Evolutionary conservation across 192 early-diverging fungal species (phyloP), one percentile per base, ranked within the genome.

Genomic region (Funneliformis geosporum): DNA sequence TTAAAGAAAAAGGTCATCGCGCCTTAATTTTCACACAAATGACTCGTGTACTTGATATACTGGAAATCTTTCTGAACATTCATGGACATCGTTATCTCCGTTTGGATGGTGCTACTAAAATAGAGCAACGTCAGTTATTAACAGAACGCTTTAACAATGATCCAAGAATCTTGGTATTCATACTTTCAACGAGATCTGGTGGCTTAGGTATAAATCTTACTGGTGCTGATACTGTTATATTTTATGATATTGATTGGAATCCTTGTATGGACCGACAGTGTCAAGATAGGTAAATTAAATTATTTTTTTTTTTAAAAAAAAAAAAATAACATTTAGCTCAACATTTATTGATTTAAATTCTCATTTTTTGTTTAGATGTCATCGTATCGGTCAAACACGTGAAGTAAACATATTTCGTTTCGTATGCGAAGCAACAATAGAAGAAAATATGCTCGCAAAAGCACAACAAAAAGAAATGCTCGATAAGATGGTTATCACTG

Each of bases 401-500:
- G 92, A 93, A 75, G 93, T 94, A n/a, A 88, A 91, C 67, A 92
- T 94, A 39, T 94, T 93, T 80, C 87, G 93, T 2, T 89, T 94
- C 81, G 91, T 94, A 12, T 91, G 88, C 71, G 89, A 91, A 65
- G 86, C 86, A 47, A 92, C 92, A 16, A 88, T 93, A 27, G 93
- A 94, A 83, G 92, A 94, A 79, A 92, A 93, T 60, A 93, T 94
- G 64, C 89, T 92, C 77, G 86, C 86, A 72, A 94, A 93, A 80
- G 92, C 92, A n/a, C 91, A 91, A 79, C 91, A 93, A 75, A 94
- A 94, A 82, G 85, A 91, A 46, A 87, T 91, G 86, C 85, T 96
- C 4, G 93, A 94, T 82, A 88, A 94, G 67, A 83, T 95, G 8
- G 91, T 96, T 10, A 94, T 96, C 61, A 92, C 91, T 79, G 90